phyloP scores from a whole-genome alignment of 1,139 yeast genomes.

The Debaryomycetaceae sp. region DNA sequence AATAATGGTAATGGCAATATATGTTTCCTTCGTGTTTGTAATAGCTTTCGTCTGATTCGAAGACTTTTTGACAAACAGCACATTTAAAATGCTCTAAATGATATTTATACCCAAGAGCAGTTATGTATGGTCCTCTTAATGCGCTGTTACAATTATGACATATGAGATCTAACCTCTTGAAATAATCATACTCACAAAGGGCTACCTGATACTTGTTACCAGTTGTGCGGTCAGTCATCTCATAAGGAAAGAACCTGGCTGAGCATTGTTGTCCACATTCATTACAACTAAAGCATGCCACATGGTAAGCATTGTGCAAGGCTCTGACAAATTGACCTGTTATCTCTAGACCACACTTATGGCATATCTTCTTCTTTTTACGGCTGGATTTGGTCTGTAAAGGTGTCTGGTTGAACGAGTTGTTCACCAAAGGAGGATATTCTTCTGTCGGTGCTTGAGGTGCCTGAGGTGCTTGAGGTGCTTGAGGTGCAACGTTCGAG shows the following conservation, averaged over 20 bases:
- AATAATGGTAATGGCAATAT: slow-evolving; percentile 89
- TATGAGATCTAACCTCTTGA: slow-evolving; percentile 74
- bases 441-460: background rate
- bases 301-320: slow-evolving; percentile 73
- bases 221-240: slow-evolving; percentile 33
- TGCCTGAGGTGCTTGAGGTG: too few relatives aligned
- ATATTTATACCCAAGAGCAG: slow-evolving; percentile 88
- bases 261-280: slow-evolving; percentile 80
- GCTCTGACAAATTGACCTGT: slow-evolving; percentile 87
- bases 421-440: background rate
- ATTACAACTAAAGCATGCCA: slow-evolving; percentile 80
- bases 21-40: slow-evolving; percentile 83
- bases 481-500: background rate
- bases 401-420: background rate
- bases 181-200: slow-evolving; percentile 90
- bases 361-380: slow-evolving; percentile 44
- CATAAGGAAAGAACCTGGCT: slow-evolving; percentile 65
- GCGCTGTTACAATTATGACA: slow-evolving; percentile 86
- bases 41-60: slow-evolving; percentile 89
- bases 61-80: slow-evolving; percentile 79
- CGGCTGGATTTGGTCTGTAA: background rate
- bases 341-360: slow-evolving; percentile 62
- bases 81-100: slow-evolving; percentile 96
- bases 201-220: slow-evolving; percentile 53
- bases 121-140: slow-evolving; percentile 87